Evolutionary conservation across 768 basidiomycete genomes (phyloP).

Genomic region (Pisolithus orientalis): DNA sequence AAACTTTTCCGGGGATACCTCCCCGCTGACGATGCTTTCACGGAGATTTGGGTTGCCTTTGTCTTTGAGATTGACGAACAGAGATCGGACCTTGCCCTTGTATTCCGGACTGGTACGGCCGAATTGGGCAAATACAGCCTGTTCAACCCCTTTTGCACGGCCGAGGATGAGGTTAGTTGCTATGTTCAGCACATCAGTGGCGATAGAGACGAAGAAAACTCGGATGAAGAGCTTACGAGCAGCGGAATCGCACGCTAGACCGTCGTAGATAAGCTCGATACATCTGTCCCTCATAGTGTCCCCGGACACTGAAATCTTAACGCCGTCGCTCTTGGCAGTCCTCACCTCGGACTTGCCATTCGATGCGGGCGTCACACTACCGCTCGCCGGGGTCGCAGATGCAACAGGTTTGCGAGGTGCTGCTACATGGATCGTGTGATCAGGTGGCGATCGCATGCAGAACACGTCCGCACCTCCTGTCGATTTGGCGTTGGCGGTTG

Average conservation of each 20-base stretch:
- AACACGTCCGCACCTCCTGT: slow-evolving; percentile 30
- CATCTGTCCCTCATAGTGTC: slow-evolving; percentile 85
- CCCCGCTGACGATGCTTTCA: slow-evolving; percentile 80
- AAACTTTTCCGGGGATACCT: slow-evolving; percentile 62
- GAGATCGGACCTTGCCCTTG: slow-evolving; percentile 74
- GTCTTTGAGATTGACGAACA: slow-evolving; percentile 93
- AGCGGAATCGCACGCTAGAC: slow-evolving; percentile 76
- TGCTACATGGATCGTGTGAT: slow-evolving; percentile 6
- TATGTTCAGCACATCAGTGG: slow-evolving; percentile 19
- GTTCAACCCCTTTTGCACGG: slow-evolving; percentile 69
- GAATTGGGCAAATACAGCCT: slow-evolving; percentile 45
- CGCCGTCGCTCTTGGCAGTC: slow-evolving; percentile 64
- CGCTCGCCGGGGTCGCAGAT: slow-evolving; percentile 36
- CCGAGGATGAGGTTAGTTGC: slow-evolving; percentile 63
- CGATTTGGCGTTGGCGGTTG: slow-evolving; percentile 16
- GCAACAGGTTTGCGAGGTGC: slow-evolving; percentile 28
- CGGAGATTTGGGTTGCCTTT: slow-evolving; percentile 86
- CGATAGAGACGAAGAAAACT: slow-evolving; percentile 5
- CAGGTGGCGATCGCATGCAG: neutral
- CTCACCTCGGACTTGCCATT: slow-evolving; percentile 38
- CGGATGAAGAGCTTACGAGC: slow-evolving; percentile 59
- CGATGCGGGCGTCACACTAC: slow-evolving; percentile 22
- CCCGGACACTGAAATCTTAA: slow-evolving; percentile 48
- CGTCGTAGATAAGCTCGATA: slow-evolving; percentile 86
- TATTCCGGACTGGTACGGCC: slow-evolving; percentile 45